Evolutionary conservation across 2,329 filamentous ascomycete species (phyloP).

Genomic region (Dactylellina drechsleri): DNA sequence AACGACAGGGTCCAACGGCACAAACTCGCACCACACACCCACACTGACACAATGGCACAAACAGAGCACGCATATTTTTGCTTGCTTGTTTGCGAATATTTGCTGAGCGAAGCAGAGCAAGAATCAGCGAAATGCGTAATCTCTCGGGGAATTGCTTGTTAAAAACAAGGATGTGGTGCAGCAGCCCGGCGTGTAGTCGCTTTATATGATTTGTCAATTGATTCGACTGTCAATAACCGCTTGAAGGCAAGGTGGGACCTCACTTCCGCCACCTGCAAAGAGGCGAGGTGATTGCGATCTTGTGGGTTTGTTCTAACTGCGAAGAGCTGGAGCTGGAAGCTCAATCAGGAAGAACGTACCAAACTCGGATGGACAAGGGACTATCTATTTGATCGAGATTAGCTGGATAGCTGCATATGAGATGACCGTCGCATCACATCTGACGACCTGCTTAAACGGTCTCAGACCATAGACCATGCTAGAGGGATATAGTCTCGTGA

Average conservation of each 20-base stretch:
- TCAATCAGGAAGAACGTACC: conserved; percentile 43
- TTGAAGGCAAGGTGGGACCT: conserved; percentile 51
- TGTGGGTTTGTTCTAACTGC: conserved; percentile 22
- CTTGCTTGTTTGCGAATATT: conserved; percentile 40
- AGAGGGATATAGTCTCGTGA: conserved; percentile 32
- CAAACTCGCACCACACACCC: conserved; percentile 7
- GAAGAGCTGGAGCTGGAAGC: conserved; percentile 25
- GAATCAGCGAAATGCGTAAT: conserved; percentile 51
- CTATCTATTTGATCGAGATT: conserved; percentile 38
- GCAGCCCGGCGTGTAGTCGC: conserved; percentile 53
- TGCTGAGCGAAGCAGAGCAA: conserved; percentile 19
- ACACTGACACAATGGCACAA: conserved; percentile 1
- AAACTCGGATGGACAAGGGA: conserved; percentile 26
- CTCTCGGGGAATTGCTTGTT: conserved; percentile 53
- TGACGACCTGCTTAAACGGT: conserved; percentile 43
- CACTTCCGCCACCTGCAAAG: conserved; percentile 52
- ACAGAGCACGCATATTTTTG: conserved; percentile 10
- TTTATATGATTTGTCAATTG: conserved; percentile 53
- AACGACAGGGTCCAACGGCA: conserved; percentile 45
- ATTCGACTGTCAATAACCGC: conserved; percentile 48
- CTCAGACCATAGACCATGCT: conserved; percentile 22
- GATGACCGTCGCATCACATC: conserved; percentile 28
- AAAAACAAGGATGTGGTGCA: conserved; percentile 52
- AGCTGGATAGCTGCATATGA: conserved; percentile 41
- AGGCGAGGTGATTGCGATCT: conserved; percentile 35